A percentile compares a stretch with the other conserved stretches of the same genome.
These are phyloP conservation scores for Serendipita sp. DNA, from an alignment of 768 basidiomycete species.

Conservation along the genomic window DNA sequence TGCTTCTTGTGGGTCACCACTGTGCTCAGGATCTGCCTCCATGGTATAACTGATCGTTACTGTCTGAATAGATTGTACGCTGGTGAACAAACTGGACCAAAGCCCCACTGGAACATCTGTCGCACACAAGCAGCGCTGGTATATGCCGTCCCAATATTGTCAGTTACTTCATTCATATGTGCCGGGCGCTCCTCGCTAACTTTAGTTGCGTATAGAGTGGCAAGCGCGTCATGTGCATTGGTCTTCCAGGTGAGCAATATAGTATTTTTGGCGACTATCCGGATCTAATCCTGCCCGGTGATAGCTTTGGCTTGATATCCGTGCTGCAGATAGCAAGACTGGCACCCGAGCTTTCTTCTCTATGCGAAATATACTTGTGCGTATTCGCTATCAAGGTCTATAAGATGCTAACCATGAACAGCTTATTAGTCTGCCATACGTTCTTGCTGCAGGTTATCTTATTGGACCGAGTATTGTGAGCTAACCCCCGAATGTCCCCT, in stretches of 20 bases:
- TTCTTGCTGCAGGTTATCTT: not conserved
- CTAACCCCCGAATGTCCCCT: not conserved
- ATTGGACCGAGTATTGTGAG: constrained; percentile 1
- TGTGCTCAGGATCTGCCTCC: not conserved
- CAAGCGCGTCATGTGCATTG: not conserved
- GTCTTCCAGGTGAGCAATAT: not conserved
- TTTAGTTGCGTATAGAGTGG: not conserved
- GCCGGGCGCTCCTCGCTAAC: not conserved
- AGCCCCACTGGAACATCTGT: constrained; percentile 1
- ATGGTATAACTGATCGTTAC: not conserved
- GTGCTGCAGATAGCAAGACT: not conserved
- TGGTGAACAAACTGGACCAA: not conserved
- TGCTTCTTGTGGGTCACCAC: not conserved
- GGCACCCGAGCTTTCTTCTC: not conserved
- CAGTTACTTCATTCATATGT: not conserved
- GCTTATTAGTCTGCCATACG: not conserved
- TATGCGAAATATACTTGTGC: not conserved
- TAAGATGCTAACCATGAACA: not conserved
- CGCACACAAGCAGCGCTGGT: constrained; percentile 1
- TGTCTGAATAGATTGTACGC: not conserved
- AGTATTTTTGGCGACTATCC: not conserved
- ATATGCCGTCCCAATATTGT: constrained; percentile 3
- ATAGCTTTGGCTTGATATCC: not conserved
- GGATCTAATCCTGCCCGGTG: not conserved
- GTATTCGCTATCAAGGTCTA: not conserved